Evolutionary conservation across 225 moss, liverwort and hornwort genomes (phyloP).

Genomic region (Lunularia cruciata): DNA sequence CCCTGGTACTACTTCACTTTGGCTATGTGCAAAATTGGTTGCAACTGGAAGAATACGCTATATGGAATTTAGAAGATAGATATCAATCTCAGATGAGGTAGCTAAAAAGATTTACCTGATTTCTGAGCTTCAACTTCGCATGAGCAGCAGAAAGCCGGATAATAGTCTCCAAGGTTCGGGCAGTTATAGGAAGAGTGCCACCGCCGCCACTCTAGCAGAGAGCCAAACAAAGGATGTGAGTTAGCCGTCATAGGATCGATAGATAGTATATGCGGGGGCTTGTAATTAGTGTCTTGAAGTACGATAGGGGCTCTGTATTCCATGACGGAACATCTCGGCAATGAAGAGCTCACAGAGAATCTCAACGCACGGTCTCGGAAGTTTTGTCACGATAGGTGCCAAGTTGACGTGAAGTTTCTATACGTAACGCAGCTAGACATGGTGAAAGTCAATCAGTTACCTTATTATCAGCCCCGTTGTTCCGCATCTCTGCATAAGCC

Average conservation of each 20-base stretch:
- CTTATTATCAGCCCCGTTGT: slow-evolving; percentile 47
- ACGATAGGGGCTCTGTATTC: no score
- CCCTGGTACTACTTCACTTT: not conserved
- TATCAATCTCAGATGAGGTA: not conserved
- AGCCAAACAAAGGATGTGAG: not conserved
- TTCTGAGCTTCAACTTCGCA: slow-evolving; percentile 77
- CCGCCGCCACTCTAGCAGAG: slow-evolving; percentile 42
- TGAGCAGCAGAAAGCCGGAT: slow-evolving; percentile 87
- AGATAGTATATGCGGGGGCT: no score
- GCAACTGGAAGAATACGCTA: not conserved
- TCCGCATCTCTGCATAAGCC: slow-evolving; percentile 87
- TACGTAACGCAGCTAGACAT: not conserved
- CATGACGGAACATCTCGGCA: no score
- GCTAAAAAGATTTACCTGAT: slow-evolving; percentile 41
- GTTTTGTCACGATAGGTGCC: no score
- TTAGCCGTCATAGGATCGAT: no score
- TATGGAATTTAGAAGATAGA: not conserved
- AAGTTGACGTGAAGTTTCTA: no score
- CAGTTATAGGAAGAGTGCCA: slow-evolving; percentile 78
- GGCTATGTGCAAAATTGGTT: not conserved
- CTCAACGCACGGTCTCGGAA: no score
- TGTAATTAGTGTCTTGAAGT: no score
- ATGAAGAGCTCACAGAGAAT: no score
- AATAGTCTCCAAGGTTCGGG: slow-evolving; percentile 79
- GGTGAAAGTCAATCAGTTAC: slow-evolving; percentile 19